phyloP scores from a whole-genome alignment of 768 basidiomycete species.

The Hericium erinaceus region DNA sequence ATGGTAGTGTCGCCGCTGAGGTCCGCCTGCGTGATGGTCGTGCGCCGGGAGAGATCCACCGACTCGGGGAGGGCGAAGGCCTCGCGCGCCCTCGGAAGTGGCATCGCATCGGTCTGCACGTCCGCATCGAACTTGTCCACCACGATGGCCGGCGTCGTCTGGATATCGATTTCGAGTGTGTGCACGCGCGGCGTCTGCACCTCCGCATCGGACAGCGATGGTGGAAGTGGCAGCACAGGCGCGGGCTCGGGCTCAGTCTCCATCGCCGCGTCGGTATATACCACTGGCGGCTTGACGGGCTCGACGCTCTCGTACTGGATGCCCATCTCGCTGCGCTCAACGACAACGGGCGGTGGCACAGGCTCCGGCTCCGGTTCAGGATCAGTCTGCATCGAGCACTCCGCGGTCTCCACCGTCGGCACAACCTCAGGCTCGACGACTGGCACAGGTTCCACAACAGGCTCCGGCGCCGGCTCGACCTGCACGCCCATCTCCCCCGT shows the following conservation, averaged over 20 bases:
- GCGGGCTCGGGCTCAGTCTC: constrained; percentile 14
- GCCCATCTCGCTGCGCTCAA: constrained; percentile 34
- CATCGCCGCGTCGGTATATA: constrained; percentile 9
- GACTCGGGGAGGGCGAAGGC: constrained; percentile 4
- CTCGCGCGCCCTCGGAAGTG: constrained; percentile 4
- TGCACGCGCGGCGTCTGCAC: constrained; percentile 28
- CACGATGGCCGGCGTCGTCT: constrained; percentile 17
- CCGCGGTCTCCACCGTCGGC: constrained; percentile 13
- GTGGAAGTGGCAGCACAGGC: constrained; percentile 3
- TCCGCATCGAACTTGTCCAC: constrained; percentile 11
- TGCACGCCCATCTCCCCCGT: constrained; percentile 25
- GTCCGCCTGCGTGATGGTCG: constrained; percentile 14
- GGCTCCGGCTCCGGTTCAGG: constrained; percentile 9
- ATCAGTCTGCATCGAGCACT: constrained; percentile 26
- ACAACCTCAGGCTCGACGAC: constrained; percentile 12
- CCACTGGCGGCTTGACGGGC: constrained; percentile 14
- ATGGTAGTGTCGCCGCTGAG: constrained; percentile 24
- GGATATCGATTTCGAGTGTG: constrained; percentile 26
- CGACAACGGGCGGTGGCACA: background rate
- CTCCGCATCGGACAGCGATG: constrained; percentile 17
- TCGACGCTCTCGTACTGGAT: constrained; percentile 38
- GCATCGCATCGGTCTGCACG: constrained; percentile 9
- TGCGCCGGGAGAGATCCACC: constrained; percentile 4
- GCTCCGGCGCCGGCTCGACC: constrained; percentile 17
- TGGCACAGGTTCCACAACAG: background rate